Evolutionary conservation across 164 flowering plant genomes (phyloP).

Genomic region (Pachysandra terminalis): DNA sequence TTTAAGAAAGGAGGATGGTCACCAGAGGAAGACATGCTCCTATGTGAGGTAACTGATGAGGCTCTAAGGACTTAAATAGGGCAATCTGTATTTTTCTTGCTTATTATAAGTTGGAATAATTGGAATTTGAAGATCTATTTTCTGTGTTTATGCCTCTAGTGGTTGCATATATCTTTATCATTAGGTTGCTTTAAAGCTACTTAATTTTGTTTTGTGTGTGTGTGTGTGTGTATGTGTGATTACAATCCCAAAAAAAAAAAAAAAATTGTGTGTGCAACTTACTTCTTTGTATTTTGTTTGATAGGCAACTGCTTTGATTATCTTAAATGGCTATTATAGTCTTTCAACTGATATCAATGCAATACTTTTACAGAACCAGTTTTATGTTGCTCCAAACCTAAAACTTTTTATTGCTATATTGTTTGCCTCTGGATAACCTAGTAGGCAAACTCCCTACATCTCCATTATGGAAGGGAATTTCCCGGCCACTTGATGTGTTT

Average conservation of each 20-base stretch:
- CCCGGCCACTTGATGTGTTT: background rate
- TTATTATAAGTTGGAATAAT: background rate
- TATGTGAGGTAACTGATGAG: slow-evolving; percentile 77
- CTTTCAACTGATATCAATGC: too few relatives aligned
- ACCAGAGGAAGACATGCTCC: slow-evolving; percentile 84
- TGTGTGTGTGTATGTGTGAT: too few relatives aligned
- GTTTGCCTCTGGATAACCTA: slow-evolving; percentile 11
- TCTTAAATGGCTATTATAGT: background rate
- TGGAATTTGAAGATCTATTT: background rate
- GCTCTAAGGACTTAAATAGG: background rate
- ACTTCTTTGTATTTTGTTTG: background rate
- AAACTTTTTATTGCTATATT: background rate
- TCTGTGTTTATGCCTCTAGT: background rate
- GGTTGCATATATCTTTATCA: background rate
- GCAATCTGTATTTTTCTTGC: background rate
- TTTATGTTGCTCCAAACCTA: slow-evolving; percentile 1
- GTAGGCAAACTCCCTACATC: background rate
- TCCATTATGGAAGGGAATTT: slow-evolving; percentile 1
- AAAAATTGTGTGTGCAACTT: background rate
- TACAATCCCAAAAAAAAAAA: too few relatives aligned
- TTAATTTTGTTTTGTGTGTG: too few relatives aligned
- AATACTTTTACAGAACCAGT: background rate
- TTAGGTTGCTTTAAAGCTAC: background rate
- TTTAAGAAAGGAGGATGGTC: slow-evolving; percentile 99
- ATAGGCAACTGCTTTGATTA: background rate